phyloP scores from a whole-genome alignment of 2,329 filamentous ascomycete genomes.

The Colletotrichum sp. region DNA sequence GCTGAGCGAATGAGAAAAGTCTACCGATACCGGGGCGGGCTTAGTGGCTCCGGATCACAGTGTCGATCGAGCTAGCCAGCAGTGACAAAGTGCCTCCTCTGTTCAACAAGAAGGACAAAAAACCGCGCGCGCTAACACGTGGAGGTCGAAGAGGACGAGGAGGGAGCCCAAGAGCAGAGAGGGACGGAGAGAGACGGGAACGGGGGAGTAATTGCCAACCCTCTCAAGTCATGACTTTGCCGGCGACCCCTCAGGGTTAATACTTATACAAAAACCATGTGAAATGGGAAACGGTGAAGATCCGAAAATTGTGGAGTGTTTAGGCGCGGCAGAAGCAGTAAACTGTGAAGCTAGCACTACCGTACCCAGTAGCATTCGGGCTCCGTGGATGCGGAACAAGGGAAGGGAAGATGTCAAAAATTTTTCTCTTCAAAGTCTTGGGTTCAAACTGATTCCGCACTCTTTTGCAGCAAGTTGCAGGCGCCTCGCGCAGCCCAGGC shows the following conservation, averaged over 20 bases:
- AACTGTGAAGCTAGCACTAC: not conserved
- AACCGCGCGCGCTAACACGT: not conserved
- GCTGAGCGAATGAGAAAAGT: not conserved
- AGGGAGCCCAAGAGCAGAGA: not conserved
- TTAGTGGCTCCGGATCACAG: not conserved
- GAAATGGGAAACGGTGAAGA: slow-evolving; percentile 7
- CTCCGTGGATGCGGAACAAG: not conserved
- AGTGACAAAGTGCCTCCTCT: not conserved
- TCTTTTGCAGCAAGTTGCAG: not conserved
- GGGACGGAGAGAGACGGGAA: not conserved
- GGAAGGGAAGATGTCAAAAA: not conserved
- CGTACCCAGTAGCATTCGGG: not conserved
- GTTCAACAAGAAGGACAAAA: not conserved
- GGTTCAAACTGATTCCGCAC: not conserved
- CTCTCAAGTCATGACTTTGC: not conserved
- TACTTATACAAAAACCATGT: not conserved
- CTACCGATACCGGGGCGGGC: slow-evolving; percentile 17
- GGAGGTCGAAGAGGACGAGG: not conserved
- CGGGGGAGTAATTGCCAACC: not conserved
- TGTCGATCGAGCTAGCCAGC: not conserved
- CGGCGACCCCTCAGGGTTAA: not conserved
- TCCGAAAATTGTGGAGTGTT: slow-evolving; percentile 2
- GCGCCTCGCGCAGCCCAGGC: not conserved
- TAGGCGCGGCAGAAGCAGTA: slow-evolving; percentile 3
- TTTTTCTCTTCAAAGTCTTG: not conserved